A percentile compares a stretch with the other conserved stretches of the same genome.
Conservation (phyloP, 805 yeast genomes). For the Ogataea saltuana region DNA sequence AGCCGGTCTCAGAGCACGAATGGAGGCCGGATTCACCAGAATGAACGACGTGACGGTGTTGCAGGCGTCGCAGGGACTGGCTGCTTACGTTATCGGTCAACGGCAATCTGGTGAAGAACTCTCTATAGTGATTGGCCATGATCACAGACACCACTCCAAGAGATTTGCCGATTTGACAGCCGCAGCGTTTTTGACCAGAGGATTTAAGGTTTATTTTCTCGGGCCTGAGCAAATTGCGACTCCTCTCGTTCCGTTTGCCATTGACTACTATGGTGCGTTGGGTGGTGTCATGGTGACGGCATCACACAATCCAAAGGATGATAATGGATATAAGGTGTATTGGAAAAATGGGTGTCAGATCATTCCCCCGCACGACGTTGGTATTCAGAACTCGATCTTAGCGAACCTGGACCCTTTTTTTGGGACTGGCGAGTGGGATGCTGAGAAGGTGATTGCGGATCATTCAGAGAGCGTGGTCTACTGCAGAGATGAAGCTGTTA, state of each 20-base stretch:
- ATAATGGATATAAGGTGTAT: conserved; percentile 94
- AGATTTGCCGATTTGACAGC: conserved; percentile 81
- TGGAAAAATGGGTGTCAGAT: conserved; percentile 94
- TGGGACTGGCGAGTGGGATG: conserved; percentile 39
- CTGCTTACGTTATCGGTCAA: conserved; percentile 45
- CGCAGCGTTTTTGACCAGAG: conserved; percentile 64
- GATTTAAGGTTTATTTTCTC: conserved; percentile 68
- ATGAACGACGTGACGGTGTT: conserved; percentile 88
- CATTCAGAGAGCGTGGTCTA: conserved; percentile 33
- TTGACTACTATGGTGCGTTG: conserved; percentile 59
- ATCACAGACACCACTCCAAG: conserved; percentile 80
- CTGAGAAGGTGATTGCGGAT: conserved; percentile 30
- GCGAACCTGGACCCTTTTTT: conserved; percentile 62
- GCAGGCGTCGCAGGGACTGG: conserved; percentile 87
- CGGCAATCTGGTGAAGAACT: conserved; percentile 33
- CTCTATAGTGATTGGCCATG: conserved; percentile 81
- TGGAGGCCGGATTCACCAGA: conserved; percentile 89
- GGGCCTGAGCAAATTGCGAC: conserved; percentile 66
- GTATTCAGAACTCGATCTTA: conserved; percentile 65
- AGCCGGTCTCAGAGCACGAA: conserved; percentile 83
- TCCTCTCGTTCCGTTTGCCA: conserved; percentile 89
- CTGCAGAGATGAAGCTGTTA: conserved; percentile 44
- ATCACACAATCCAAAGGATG: conserved; percentile 80
- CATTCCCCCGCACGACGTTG: conserved; percentile 84
- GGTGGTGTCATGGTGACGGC: conserved; percentile 95